Evolutionary conservation across 2,329 filamentous ascomycete genomes (phyloP).

Genomic region (Fusarium tjaetaba): DNA sequence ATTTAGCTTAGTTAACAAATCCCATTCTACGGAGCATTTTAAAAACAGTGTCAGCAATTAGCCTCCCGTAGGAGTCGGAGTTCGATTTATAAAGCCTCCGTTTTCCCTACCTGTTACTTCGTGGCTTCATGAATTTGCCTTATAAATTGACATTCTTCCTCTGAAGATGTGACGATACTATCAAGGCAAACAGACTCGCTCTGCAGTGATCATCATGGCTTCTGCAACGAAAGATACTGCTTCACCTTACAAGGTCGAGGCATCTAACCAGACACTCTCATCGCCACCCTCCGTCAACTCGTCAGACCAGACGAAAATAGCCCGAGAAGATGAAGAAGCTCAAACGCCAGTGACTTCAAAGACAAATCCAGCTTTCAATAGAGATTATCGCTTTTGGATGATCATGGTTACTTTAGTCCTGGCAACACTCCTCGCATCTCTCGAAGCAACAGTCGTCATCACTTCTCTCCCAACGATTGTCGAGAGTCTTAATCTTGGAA

Average conservation of each 20-base stretch:
- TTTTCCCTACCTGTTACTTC: accelerated
- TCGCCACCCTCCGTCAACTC: neutral
- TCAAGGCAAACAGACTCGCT: accelerated
- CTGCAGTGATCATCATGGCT: neutral
- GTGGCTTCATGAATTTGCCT: no score
- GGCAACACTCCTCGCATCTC: constrained; percentile 33
- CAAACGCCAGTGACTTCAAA: neutral
- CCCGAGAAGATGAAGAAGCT: neutral
- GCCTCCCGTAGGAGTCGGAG: neutral
- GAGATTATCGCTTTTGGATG: constrained; percentile 43
- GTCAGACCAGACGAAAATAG: neutral
- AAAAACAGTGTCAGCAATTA: neutral
- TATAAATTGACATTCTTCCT: neutral
- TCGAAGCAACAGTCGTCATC: constrained; percentile 41
- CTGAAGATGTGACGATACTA: neutral
- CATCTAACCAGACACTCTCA: neutral
- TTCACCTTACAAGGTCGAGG: neutral
- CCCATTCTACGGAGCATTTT: neutral
- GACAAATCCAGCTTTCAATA: constrained; percentile 13
- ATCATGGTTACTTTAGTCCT: constrained; percentile 40
- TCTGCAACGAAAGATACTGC: neutral
- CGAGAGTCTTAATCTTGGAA: constrained; percentile 34
- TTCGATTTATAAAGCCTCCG: neutral
- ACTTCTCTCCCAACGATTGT: constrained; percentile 44
- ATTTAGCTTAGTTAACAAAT: neutral